Conservation (phyloP, 345 rosid genomes). For the Crucihimalaya himalaica region DNA sequence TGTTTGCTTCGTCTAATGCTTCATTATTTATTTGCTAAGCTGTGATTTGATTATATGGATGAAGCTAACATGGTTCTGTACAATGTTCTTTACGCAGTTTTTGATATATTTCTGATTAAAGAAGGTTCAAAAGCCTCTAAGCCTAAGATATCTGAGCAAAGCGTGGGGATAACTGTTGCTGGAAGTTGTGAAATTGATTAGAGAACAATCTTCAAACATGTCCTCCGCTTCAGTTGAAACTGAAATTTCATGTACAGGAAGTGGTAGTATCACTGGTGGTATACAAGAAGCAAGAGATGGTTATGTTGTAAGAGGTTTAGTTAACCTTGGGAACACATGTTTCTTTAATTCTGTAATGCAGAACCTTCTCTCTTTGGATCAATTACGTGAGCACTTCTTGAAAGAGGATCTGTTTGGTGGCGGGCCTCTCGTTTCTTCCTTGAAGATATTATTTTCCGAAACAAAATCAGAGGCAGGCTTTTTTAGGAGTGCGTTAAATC, state of each 20-base stretch:
- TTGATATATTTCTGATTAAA: conserved; percentile 38
- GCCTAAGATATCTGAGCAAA: conserved; percentile 27
- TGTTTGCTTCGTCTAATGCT: background rate
- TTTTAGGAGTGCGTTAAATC: conserved; percentile 62
- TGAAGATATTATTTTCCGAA: conserved; percentile 71
- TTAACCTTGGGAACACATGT: conserved; percentile 94
- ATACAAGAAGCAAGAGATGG: conserved; percentile 46
- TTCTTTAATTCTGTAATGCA: conserved; percentile 93
- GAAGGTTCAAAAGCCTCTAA: conserved; percentile 35
- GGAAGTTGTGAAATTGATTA: conserved; percentile 62
- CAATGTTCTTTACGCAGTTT: conserved; percentile 17
- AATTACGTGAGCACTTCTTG: conserved; percentile 56
- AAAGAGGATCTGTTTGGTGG: conserved; percentile 44
- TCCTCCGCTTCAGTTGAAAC: conserved; percentile 42
- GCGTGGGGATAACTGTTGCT: conserved; percentile 37
- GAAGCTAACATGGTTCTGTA: conserved; percentile 4
- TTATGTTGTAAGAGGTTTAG: conserved; percentile 70
- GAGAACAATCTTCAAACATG: conserved; percentile 43
- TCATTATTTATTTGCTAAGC: background rate
- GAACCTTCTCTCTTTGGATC: conserved; percentile 74
- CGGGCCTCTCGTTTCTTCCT: conserved; percentile 61
- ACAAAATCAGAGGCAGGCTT: conserved; percentile 53
- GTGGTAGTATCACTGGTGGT: conserved; percentile 55
- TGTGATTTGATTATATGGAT: background rate
- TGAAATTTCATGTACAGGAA: conserved; percentile 58